phyloP scores from a whole-genome alignment of 2,329 filamentous ascomycete genomes.

The Dichotomopilus funicola region DNA sequence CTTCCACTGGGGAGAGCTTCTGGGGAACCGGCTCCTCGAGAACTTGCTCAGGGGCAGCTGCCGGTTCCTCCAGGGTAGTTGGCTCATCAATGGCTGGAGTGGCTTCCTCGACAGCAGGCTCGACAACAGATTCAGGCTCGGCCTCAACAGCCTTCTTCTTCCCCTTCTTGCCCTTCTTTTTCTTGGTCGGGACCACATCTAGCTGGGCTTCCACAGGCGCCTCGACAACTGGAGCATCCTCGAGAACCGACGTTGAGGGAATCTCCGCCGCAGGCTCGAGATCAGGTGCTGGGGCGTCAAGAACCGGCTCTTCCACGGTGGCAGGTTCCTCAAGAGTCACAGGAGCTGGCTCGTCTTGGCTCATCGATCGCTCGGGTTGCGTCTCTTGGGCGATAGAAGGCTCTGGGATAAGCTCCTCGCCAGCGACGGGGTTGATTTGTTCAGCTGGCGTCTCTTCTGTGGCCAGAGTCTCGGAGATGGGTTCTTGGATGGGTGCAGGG shows the following conservation, averaged over 20 bases:
- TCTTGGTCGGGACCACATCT: neutral
- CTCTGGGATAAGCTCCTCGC: neutral
- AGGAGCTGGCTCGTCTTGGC: neutral
- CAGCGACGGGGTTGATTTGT: neutral
- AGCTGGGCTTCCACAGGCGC: too few species aligned
- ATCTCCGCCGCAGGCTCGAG: too few species aligned
- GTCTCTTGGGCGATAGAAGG: neutral
- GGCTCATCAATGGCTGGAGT: neutral
- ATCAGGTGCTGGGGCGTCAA: too few species aligned
- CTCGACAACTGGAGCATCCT: too few species aligned
- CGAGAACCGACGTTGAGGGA: too few species aligned
- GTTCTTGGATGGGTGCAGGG: neutral
- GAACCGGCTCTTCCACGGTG: neutral
- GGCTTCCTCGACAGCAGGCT: neutral
- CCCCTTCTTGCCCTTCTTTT: conserved; percentile 10
- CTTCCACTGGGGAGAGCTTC: too few species aligned
- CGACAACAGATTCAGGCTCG: neutral
- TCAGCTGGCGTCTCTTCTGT: neutral
- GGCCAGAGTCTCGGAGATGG: neutral
- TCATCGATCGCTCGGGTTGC: neutral
- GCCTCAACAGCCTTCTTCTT: conserved; percentile 2
- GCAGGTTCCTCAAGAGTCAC: neutral
- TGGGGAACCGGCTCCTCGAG: too few species aligned
- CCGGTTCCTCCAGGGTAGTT: neutral
- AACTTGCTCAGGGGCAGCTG: too few species aligned